phyloP scores from a whole-genome alignment of 306 rosid species.

The Malus domestica region DNA sequence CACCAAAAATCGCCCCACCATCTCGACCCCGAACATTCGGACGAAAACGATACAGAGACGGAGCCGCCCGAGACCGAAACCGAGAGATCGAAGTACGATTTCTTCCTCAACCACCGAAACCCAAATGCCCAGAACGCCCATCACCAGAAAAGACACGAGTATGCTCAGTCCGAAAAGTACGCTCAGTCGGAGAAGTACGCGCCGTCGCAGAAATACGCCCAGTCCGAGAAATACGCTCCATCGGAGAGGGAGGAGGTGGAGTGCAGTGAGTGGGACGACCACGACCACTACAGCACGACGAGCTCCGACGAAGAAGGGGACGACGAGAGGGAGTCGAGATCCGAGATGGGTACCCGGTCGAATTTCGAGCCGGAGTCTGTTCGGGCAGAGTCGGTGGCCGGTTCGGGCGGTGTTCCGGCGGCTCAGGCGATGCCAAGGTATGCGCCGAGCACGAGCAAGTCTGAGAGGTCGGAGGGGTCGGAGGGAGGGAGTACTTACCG shows the following conservation, averaged over 20 bases:
- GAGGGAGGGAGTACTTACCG: constrained; percentile 34
- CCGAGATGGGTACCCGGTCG: constrained; percentile 60
- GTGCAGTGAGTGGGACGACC: constrained; percentile 95
- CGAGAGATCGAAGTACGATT: constrained; percentile 25
- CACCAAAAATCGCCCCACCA: constrained; percentile 1
- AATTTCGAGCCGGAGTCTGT: constrained; percentile 53
- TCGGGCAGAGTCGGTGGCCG: constrained; percentile 30
- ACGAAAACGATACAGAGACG: constrained; percentile 8
- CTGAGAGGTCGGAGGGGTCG: constrained; percentile 25
- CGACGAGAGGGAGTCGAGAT: constrained; percentile 55
- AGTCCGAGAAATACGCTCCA: constrained; percentile 11
- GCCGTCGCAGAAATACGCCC: background rate
- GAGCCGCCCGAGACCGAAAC: constrained; percentile 25
- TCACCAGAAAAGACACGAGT: background rate
- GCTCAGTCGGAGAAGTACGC: background rate
- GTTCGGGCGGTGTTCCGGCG: background rate
- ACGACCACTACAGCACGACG: constrained; percentile 52
- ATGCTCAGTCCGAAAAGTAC: background rate
- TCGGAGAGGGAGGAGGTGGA: constrained; percentile 89
- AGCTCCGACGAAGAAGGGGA: constrained; percentile 52
- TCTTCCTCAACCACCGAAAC: background rate
- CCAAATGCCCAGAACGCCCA: background rate
- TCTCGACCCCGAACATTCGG: constrained; percentile 11
- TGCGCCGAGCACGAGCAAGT: constrained; percentile 21
- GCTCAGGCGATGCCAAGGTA: constrained; percentile 12